Evolutionary conservation across 139 green algal genomes (phyloP), one percentile per base, ranked within the genome.

Genomic region (Astrephomene gubernaculifera): DNA sequence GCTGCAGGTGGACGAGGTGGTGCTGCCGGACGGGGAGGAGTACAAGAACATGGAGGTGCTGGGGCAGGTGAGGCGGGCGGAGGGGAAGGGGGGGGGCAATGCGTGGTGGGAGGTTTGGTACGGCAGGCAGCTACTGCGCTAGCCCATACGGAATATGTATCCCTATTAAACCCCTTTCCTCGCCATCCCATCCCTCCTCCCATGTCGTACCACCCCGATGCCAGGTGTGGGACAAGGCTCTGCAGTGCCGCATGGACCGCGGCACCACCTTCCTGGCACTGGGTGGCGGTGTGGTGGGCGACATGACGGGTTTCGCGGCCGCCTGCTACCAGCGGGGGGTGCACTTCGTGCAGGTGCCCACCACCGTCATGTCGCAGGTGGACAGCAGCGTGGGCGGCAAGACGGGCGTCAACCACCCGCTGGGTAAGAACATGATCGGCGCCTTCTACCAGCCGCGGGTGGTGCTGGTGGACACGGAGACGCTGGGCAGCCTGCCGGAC

Each of bases 341-440:
- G 60, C 87, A 98, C 91, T 99, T 99, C 86, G 93, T 99, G 49
- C 97, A 99, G 92, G 76, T 99, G 29, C 97, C 97, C 41, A 99
- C 97, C 17, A 99, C 97, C 0, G 94, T 99, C 35, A 99, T 99
- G 97, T 90, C 97, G 0, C 96, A 98, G 88, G 98, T 99, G 35
- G 98, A 99, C 88, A 98, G 94, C 6, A 99, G 95, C 27, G 98
- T 99, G 22, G 98, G 98, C 33, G 98, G 98, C 86, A 99, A 99
- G 88, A 99, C 98, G 12, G 92, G 92, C 60, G 98, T 99, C 10
- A 99, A 99, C 93, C 98, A 99, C 89, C 94, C 97, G 8, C 88
- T 98, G 81, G 98, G 97, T 68, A 99, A 99, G 91, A 99, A 99
- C 94, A 99, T 99, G 98, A 99, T 99, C 74, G 98, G 98, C 36